These are phyloP conservation scores for Backusella liffmaniae DNA, from an alignment of 192 early-diverging fungal species.

Conservation along the genomic window DNA sequence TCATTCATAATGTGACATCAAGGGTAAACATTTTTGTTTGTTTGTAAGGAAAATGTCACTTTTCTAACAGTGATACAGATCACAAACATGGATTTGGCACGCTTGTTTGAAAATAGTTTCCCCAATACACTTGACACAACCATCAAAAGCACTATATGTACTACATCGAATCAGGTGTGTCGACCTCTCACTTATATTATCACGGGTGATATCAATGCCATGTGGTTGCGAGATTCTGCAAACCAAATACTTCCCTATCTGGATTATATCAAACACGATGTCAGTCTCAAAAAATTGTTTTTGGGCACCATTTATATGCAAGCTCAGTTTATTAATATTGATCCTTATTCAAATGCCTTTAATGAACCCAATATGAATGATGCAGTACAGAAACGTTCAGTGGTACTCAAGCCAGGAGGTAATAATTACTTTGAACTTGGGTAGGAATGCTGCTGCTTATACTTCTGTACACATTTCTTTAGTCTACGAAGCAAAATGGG, in stretches of 20 bases:
- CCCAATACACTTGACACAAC: conserved; percentile 62
- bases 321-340: conserved; percentile 28
- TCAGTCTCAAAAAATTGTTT: conserved; percentile 45
- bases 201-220: conserved; percentile 67
- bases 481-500: conserved; percentile 60
- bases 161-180: conserved; percentile 18
- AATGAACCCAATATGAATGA: conserved; percentile 17
- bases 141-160: conserved; percentile 46
- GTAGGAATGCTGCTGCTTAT: neutral
- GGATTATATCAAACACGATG: conserved; percentile 39
- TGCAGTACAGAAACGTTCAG: conserved; percentile 20
- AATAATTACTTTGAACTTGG: conserved; percentile 27
- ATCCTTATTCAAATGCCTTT: conserved; percentile 65
- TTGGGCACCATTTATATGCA: conserved; percentile 61
- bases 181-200: conserved; percentile 59
- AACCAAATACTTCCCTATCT: conserved; percentile 66
- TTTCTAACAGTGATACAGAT: conserved; percentile 33
- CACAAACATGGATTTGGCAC: conserved; percentile 49
- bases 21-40: conserved; percentile 12
- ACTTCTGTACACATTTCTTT: neutral
- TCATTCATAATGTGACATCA: conserved; percentile 38
- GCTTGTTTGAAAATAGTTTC: conserved; percentile 60
- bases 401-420: conserved; percentile 13
- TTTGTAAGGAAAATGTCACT: neutral
- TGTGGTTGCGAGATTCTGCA: conserved; percentile 72